Evolutionary conservation across 441 rosid species (phyloP), one percentile per base, ranked within the genome.

Genomic region (Croton laevigatus): DNA sequence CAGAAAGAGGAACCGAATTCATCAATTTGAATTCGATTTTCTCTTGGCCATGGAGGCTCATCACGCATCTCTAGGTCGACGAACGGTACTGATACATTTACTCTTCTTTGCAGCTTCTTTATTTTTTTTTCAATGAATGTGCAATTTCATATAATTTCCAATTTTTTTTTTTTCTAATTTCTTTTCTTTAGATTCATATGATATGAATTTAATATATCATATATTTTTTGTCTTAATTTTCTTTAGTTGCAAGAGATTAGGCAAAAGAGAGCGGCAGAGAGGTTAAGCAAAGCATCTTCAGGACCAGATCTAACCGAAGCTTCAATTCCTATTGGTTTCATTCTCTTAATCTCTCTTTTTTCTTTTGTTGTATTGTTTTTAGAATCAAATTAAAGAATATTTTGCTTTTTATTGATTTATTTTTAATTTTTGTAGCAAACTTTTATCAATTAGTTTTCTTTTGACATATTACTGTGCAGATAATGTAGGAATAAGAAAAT

Each of bases 231-330:
- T 49, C 19, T 49, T 27, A 27, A 27, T 16, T 10, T n/a, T 58
- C 38, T 55, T 65, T 63, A 94, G 98, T 64, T 94, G 82, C 89
- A 91, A 76, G 98, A 94, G 76, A 91, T 94, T 79, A 96, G 97
- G 62, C 94, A 87, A 73, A 94, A 94, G 72, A 85, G 97, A 85
- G 97, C 99, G 1, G 97, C 93, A 11, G 96, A 92, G 83, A 88
- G 96, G 83, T 78, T 90, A 40, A 83, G 83, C 90, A 90, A 91
- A 81, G 73, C 89, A 14, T 74, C 89, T 23, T 94, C 98, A 4
- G 94, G 94, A 20, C 86, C 98, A 49, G 99, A 92, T 89, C 97
- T 91, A 23, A 77, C 85, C 76, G 77, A 74, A 53, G 73, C 74
- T 67, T 71, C 87, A 0, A 72, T 53, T 62, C 84, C 92, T 60